These are phyloP conservation scores for Fusarium sp. DNA, from an alignment of 2,329 filamentous ascomycete genomes.

Conservation along the genomic window DNA sequence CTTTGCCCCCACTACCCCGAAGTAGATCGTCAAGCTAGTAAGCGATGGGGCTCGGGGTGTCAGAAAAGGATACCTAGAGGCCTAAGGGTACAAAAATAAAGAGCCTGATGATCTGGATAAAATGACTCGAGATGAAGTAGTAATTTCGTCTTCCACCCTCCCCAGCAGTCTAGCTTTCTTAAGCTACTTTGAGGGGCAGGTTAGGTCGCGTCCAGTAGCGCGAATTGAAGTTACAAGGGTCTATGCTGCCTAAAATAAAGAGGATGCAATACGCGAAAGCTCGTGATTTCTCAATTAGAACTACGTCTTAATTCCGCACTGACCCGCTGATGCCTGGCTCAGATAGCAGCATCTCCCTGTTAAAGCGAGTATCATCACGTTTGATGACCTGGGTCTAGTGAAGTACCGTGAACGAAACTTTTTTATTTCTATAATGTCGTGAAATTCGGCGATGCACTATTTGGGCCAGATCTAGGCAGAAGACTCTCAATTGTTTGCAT, in stretches of 20 bases:
- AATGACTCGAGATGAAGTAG: fast-evolving
- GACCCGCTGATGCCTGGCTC: slow-evolving; percentile 42
- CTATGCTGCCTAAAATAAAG: slow-evolving; percentile 43
- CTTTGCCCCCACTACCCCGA: slow-evolving; percentile 15
- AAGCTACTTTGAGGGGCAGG: neutral
- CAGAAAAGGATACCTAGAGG: neutral
- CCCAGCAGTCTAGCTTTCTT: neutral
- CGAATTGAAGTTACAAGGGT: slow-evolving; percentile 29
- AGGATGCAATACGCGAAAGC: slow-evolving; percentile 41
- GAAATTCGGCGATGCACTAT: slow-evolving; percentile 23
- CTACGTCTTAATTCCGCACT: neutral
- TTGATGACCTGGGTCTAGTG: slow-evolving; percentile 14
- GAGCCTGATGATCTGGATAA: fast-evolving
- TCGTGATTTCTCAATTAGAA: slow-evolving; percentile 31
- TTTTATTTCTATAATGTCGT: slow-evolving; percentile 3
- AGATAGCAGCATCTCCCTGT: neutral
- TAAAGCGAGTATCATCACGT: slow-evolving; percentile 19
- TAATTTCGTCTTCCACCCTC: neutral
- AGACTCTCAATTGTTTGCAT: neutral
- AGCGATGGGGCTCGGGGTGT: neutral
- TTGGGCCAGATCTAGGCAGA: slow-evolving; percentile 30
- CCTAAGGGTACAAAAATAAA: neutral
- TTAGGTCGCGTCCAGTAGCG: slow-evolving; percentile 30
- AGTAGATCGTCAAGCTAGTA: slow-evolving; percentile 17
- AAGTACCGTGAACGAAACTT: slow-evolving; percentile 32